Evolutionary conservation across 1,284 basidiomycete genomes (phyloP).

Genomic region (Sporisorium graminicola): DNA sequence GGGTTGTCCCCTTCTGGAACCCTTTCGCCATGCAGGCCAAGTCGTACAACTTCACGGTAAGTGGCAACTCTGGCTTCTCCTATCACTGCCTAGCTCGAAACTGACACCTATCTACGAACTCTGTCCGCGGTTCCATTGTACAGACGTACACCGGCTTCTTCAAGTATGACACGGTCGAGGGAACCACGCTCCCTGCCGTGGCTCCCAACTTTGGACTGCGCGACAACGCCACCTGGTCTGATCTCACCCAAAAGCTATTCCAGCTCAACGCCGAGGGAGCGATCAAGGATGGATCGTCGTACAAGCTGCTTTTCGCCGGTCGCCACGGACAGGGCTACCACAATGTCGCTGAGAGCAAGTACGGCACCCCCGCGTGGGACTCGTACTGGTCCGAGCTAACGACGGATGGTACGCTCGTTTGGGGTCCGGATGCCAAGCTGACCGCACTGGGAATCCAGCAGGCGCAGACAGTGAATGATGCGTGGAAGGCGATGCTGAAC

Average conservation of each 20-base stretch:
- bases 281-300: constrained; percentile 27
- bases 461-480: constrained; percentile 47
- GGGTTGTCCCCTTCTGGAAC: constrained; percentile 18
- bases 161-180: constrained; percentile 38
- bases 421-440: constrained; percentile 52
- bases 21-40: constrained; percentile 38
- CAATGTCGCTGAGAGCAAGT: constrained; percentile 52
- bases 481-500: constrained; percentile 32
- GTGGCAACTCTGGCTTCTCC: background rate
- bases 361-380: constrained; percentile 50
- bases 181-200: constrained; percentile 39
- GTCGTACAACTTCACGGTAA: constrained; percentile 40
- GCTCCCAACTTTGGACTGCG: constrained; percentile 51
- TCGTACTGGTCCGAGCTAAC: constrained; percentile 41
- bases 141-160: constrained; percentile 49
- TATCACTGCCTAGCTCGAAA: background rate
- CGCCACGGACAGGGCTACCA: constrained; percentile 56
- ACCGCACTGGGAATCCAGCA: constrained; percentile 49
- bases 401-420: constrained; percentile 41
- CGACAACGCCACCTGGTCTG: constrained; percentile 43
- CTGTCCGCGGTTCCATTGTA: background rate
- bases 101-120: background rate
- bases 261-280: constrained; percentile 36
- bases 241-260: constrained; percentile 20
- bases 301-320: constrained; percentile 51